Conservation (phyloP, 2,329 filamentous ascomycete genomes). For the Remersonia thermophila region DNA sequence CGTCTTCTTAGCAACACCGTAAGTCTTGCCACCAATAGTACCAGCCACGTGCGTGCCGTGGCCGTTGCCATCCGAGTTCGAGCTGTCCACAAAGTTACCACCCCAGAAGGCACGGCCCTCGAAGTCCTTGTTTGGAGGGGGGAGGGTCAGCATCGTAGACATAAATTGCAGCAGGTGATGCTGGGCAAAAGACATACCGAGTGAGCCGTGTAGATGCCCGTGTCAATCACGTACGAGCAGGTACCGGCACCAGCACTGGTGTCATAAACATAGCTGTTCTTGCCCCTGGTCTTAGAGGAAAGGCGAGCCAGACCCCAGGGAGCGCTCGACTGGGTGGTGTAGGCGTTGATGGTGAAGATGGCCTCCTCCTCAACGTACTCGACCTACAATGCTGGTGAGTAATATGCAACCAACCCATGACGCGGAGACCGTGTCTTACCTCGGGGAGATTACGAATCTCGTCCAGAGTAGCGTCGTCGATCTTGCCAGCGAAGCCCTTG, state of each 20-base stretch:
- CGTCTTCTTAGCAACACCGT: slow-evolving; percentile 34
- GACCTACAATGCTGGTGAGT: slow-evolving; percentile 11
- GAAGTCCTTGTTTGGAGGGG: too few relatives aligned
- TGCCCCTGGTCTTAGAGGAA: slow-evolving; percentile 12
- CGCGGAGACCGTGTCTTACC: slow-evolving; percentile 7
- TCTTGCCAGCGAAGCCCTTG: slow-evolving; percentile 20
- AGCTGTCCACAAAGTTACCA: slow-evolving; percentile 25
- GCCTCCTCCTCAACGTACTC: slow-evolving; percentile 23
- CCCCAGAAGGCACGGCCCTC: slow-evolving; percentile 29
- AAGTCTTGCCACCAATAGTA: slow-evolving; percentile 29
- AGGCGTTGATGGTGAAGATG: slow-evolving; percentile 15
- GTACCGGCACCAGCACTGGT: slow-evolving; percentile 18
- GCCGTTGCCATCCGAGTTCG: slow-evolving; percentile 28
- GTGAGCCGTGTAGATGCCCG: slow-evolving; percentile 32
- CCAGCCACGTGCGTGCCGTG: slow-evolving; percentile 37
- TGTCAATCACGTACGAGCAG: slow-evolving; percentile 32
- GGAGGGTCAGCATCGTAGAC: too few relatives aligned
- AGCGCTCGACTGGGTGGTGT: slow-evolving; percentile 15
- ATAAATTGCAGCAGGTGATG: too few relatives aligned
- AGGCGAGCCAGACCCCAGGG: slow-evolving; percentile 22
- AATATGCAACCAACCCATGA: too few relatives aligned
- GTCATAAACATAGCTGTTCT: slow-evolving; percentile 19
- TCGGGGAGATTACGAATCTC: slow-evolving; percentile 16
- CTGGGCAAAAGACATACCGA: slow-evolving; percentile 9
- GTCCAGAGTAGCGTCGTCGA: slow-evolving; percentile 15